Conservation (phyloP, 306 rosid species). For the Trichosanthes truncata region DNA sequence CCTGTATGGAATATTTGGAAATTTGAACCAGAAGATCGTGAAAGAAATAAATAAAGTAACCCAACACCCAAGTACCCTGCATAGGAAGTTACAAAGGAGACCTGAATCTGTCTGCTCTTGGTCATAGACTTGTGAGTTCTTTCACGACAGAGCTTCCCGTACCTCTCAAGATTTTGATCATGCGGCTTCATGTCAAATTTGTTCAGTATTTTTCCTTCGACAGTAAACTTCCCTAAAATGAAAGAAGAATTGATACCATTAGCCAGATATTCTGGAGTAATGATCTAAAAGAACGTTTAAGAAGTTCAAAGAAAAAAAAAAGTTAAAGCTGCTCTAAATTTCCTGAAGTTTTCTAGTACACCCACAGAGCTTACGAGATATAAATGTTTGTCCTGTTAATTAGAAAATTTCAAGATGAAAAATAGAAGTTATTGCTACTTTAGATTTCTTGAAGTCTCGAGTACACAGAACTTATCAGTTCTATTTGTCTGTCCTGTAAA, state of each 20-base stretch:
- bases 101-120: slow-evolving; percentile 84
- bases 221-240: slow-evolving; percentile 48
- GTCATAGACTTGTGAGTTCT: slow-evolving; percentile 59
- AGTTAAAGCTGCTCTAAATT: neutral
- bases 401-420: neutral
- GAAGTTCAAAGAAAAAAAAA: neutral
- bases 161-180: slow-evolving; percentile 55
- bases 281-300: slow-evolving; percentile 12
- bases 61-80: neutral
- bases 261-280: neutral
- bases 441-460: neutral
- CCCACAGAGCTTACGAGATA: neutral
- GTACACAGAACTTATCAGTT: neutral
- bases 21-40: neutral
- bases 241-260: slow-evolving; percentile 14
- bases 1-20: slow-evolving; percentile 36
- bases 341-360: neutral
- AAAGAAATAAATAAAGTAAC: neutral
- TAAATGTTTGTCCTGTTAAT: neutral
- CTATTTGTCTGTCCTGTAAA: neutral
- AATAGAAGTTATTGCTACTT: neutral
- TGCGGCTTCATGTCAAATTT: slow-evolving; percentile 86
- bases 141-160: slow-evolving; percentile 82
- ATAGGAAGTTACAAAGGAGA: slow-evolving; percentile 20
- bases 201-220: slow-evolving; percentile 65